Conservation (phyloP, 2,329 filamentous ascomycete species). For the Botrytis aclada region DNA sequence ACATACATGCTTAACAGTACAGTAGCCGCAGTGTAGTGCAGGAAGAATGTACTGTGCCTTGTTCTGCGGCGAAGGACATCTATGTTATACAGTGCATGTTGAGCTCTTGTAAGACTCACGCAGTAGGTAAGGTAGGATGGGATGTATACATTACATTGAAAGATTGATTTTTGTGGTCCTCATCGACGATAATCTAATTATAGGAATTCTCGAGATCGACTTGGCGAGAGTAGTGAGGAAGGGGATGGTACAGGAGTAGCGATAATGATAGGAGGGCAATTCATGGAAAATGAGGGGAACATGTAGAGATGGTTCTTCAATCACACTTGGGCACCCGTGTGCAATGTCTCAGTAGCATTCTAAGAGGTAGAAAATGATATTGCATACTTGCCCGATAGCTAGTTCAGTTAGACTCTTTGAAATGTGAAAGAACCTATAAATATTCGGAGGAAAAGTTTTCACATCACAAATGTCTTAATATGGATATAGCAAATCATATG, state of each 20-base stretch:
- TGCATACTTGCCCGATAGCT: not conserved
- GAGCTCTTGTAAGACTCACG: not conserved
- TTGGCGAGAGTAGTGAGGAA: not conserved
- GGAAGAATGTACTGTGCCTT: conserved; percentile 12
- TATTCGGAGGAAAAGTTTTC: conserved; percentile 1
- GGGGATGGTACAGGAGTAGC: not conserved
- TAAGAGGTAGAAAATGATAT: not conserved
- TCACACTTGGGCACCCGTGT: conserved; percentile 9
- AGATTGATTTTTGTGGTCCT: conserved; percentile 4
- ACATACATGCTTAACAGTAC: conserved; percentile 6
- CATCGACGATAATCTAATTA: conserved; percentile 11
- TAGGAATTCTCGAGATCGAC: conserved; percentile 6
- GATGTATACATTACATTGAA: conserved; percentile 13
- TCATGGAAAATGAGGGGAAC: not conserved
- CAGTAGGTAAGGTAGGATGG: not conserved
- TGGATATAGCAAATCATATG: conserved; percentile 7
- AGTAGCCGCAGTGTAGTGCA: conserved; percentile 10
- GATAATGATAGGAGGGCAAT: conserved; percentile 13
- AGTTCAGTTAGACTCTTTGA: not conserved
- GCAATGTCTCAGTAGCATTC: not conserved
- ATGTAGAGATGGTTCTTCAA: not conserved
- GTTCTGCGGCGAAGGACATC: conserved; percentile 7
- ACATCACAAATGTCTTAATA: conserved; percentile 1
- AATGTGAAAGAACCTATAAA: not conserved
- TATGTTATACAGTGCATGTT: not conserved